phyloP scores from a whole-genome alignment of 1,284 basidiomycete species.

The Heterobasidion irregulare region DNA sequence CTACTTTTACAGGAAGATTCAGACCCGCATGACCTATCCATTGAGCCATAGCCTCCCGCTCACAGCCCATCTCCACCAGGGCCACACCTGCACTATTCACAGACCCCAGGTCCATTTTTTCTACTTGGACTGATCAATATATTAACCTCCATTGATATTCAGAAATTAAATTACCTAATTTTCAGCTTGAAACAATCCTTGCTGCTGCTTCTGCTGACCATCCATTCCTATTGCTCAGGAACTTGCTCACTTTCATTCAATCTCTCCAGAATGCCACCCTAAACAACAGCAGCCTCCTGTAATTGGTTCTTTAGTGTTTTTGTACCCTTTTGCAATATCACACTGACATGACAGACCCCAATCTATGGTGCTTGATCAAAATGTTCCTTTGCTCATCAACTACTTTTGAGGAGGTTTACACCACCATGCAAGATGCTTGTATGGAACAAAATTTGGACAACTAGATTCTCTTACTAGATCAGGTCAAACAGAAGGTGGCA shows the following conservation, averaged over 20 bases:
- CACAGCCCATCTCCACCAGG: too few species aligned
- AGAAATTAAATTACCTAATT: too few species aligned
- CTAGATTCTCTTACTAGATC: slow-evolving; percentile 10
- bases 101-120: too few species aligned
- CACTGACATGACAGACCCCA: slow-evolving; percentile 16
- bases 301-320: slow-evolving; percentile 16
- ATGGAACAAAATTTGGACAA: slow-evolving; percentile 7
- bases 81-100: too few species aligned
- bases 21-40: too few species aligned
- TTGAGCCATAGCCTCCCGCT: too few species aligned
- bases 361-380: slow-evolving; percentile 10
- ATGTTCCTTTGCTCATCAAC: slow-evolving; percentile 13
- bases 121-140: too few species aligned
- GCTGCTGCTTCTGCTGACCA: too few species aligned
- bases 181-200: too few species aligned
- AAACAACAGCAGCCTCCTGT: slow-evolving; percentile 14
- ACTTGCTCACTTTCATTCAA: slow-evolving; percentile 7
- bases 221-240: too few species aligned
- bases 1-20: too few species aligned
- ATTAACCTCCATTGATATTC: too few species aligned
- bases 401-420: slow-evolving; percentile 19
- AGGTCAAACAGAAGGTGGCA: slow-evolving; percentile 12
- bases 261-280: slow-evolving; percentile 12
- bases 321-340: slow-evolving; percentile 16
- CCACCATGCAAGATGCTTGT: slow-evolving; percentile 10